Percentiles rank a stretch among this genome's conserved stretches.
These are phyloP conservation scores for Leishmania tropica DNA, from an alignment of 208 protist species.

Conservation along the genomic window DNA sequence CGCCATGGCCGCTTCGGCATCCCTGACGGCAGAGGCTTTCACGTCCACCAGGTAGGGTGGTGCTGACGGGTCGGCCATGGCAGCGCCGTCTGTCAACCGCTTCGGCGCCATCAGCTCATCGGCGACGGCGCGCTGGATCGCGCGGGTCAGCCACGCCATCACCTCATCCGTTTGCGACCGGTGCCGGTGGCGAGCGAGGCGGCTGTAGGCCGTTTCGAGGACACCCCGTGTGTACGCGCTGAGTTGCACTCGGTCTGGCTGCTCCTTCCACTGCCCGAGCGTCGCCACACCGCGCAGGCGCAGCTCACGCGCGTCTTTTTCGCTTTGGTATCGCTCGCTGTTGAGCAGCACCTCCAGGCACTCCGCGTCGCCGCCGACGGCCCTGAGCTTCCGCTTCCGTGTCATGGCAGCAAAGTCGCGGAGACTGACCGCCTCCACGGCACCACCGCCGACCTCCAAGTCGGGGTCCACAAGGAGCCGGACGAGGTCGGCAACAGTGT, in stretches of 20 bases:
- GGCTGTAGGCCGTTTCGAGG: constrained; percentile 58
- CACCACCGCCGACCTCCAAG: constrained; percentile 19
- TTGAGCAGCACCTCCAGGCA: constrained; percentile 57
- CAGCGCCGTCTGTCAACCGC: constrained; percentile 8
- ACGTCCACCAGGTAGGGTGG: constrained; percentile 4
- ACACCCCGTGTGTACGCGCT: constrained; percentile 69
- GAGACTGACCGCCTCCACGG: constrained; percentile 70
- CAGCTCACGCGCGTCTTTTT: constrained; percentile 66
- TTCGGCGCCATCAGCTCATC: constrained; percentile 62
- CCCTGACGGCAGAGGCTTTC: constrained; percentile 1
- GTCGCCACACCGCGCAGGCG: constrained; percentile 67
- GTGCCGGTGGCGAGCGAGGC: constrained; percentile 21
- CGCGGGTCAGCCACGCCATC: constrained; percentile 78
- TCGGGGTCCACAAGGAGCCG: constrained; percentile 66
- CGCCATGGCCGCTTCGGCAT: constrained; percentile 18
- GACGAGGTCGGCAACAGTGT: constrained; percentile 55
- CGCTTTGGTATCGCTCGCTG: constrained; percentile 68
- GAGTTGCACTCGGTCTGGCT: constrained; percentile 64
- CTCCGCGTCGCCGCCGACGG: constrained; percentile 51
- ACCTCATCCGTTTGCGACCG: constrained; percentile 65
- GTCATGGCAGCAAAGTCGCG: constrained; percentile 76
- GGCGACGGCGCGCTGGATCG: constrained; percentile 77
- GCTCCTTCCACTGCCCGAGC: constrained; percentile 75
- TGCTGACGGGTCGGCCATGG: background rate
- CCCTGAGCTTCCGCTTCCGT: constrained; percentile 56